Conservation (phyloP, 2,329 filamentous ascomycete species). For the Rhinocladiella mackenziei region DNA sequence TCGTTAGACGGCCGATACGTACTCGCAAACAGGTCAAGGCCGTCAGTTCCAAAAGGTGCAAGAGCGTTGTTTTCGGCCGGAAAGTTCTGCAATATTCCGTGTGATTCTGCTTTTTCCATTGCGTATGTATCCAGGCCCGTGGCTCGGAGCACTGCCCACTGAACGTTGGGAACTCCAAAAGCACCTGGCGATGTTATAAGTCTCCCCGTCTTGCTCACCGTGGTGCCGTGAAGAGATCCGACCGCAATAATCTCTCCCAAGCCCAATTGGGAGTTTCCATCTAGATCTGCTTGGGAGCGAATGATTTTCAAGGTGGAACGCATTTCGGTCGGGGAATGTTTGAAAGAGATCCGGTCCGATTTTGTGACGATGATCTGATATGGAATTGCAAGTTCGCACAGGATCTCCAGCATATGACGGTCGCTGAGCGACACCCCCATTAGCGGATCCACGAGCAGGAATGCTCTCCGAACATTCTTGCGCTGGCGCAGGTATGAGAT, state of each 20-base stretch:
- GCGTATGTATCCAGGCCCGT: constrained; percentile 51
- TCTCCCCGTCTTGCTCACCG: constrained; percentile 48
- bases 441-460: constrained; percentile 60
- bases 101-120: constrained; percentile 15
- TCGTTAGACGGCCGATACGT: no score
- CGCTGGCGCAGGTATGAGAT: constrained; percentile 63
- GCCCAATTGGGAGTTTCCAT: constrained; percentile 21
- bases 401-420: constrained; percentile 51
- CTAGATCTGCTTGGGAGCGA: constrained; percentile 10
- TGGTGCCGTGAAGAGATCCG: constrained; percentile 22
- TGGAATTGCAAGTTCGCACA: constrained; percentile 55
- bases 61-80: constrained; percentile 5
- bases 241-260: constrained; percentile 32
- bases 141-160: constrained; percentile 62
- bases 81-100: constrained; percentile 15
- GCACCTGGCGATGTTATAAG: constrained; percentile 48
- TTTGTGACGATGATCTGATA: constrained; percentile 67
- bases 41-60: not conserved
- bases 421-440: constrained; percentile 64
- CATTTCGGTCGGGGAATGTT: constrained; percentile 32
- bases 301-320: constrained; percentile 11
- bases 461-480: constrained; percentile 60
- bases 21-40: not conserved
- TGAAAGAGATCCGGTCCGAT: constrained; percentile 52
- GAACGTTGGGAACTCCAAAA: constrained; percentile 58